phyloP scores from a whole-genome alignment of 2,329 filamentous ascomycete genomes.

The Fusarium sterilihyphosum region DNA sequence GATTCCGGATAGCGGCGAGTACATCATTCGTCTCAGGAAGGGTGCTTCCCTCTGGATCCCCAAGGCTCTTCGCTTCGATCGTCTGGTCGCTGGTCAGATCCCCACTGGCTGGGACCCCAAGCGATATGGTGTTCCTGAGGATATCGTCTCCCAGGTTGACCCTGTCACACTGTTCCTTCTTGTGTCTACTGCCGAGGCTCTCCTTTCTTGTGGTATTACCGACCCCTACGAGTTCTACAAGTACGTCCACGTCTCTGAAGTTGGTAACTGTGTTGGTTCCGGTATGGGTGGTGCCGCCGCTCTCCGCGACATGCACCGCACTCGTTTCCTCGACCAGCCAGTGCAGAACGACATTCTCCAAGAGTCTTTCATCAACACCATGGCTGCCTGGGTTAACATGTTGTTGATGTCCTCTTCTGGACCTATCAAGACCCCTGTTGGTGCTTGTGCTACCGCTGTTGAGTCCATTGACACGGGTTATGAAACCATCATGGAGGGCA shows the following conservation, averaged over 20 bases:
- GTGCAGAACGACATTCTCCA: slow-evolving; percentile 99
- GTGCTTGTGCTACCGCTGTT: slow-evolving; percentile 95
- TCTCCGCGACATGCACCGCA: slow-evolving; percentile 97
- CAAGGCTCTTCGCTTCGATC: slow-evolving; percentile 96
- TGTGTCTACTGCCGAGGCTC: slow-evolving; percentile 90
- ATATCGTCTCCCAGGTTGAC: slow-evolving; percentile 97
- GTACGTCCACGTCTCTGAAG: slow-evolving; percentile 97
- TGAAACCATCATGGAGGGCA: slow-evolving; percentile 98
- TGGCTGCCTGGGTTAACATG: slow-evolving; percentile 99
- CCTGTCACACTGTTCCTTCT: slow-evolving; percentile 95
- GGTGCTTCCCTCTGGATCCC: slow-evolving; percentile 94
- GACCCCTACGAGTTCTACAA: slow-evolving; percentile 99
- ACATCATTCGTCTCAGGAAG: slow-evolving; percentile 93
- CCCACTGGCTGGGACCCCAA: slow-evolving; percentile 98
- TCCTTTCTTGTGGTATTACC: slow-evolving; percentile 93
- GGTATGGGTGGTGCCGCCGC: slow-evolving; percentile 96
- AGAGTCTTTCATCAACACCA: slow-evolving; percentile 99
- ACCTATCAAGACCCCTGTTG: slow-evolving; percentile 97
- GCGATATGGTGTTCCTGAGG: slow-evolving; percentile 94
- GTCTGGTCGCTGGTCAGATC: slow-evolving; percentile 95
- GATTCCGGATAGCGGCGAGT: slow-evolving; percentile 92
- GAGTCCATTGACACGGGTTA: slow-evolving; percentile 98
- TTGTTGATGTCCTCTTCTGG: slow-evolving; percentile 95
- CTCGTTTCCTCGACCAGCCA: slow-evolving; percentile 95
- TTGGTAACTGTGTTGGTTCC: slow-evolving; percentile 98